Percentiles rank a stretch among this genome's conserved stretches.
Evolutionary conservation across 805 yeast species (phyloP).

Genomic region (Nakazawaea sp.): DNA sequence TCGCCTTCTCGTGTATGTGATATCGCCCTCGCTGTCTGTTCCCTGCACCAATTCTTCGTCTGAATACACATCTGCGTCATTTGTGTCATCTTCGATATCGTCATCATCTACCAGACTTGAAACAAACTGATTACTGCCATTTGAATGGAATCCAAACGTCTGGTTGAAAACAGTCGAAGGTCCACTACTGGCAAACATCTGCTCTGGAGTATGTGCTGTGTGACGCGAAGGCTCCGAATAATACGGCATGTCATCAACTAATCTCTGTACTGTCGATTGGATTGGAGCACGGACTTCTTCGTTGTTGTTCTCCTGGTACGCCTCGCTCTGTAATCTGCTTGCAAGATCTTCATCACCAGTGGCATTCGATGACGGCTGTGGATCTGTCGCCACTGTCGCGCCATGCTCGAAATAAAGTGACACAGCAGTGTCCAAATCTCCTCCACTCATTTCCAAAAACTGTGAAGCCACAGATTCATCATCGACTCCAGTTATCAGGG

Average conservation of each 20-base stretch:
- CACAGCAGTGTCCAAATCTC: conserved; percentile 77
- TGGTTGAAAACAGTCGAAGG: conserved; percentile 57
- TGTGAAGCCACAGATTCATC: conserved; percentile 65
- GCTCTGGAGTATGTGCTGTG: conserved; percentile 14
- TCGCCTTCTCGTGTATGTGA: conserved; percentile 17
- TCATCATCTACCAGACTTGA: conserved; percentile 9
- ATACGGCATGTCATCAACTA: conserved; percentile 39
- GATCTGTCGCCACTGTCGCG: conserved; percentile 20
- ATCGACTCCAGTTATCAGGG: conserved; percentile 75
- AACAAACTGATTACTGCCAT: background rate
- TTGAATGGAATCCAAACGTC: conserved; percentile 14
- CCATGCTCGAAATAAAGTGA: conserved; percentile 74
- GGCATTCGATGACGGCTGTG: background rate
- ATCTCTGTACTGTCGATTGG: conserved; percentile 70
- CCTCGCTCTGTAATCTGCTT: conserved; percentile 54
- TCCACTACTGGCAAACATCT: conserved; percentile 42
- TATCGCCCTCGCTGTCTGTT: conserved; percentile 14
- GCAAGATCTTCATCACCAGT: conserved; percentile 46
- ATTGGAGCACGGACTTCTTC: conserved; percentile 69
- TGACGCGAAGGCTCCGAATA: background rate
- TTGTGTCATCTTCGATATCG: conserved; percentile 26
- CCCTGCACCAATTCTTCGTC: conserved; percentile 25
- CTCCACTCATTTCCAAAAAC: conserved; percentile 72
- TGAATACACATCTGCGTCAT: conserved; percentile 29
- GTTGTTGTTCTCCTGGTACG: conserved; percentile 37